Percentiles rank a stretch among this genome's conserved stretches.
Conservation (phyloP, 2,329 filamentous ascomycete species). For the Sclerotinia subarctica region DNA sequence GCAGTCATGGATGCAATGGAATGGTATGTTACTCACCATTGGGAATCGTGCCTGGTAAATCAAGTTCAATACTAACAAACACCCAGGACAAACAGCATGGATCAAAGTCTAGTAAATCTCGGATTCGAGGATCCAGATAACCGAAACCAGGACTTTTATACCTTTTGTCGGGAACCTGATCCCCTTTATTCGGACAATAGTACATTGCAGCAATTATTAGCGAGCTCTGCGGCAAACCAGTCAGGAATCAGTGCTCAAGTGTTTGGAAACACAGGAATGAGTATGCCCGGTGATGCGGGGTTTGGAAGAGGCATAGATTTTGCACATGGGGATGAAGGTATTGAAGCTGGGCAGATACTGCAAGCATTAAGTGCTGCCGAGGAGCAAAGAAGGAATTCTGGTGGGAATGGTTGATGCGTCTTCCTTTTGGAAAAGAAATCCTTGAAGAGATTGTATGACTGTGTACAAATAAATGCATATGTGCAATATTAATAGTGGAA, state of each 20-base stretch:
- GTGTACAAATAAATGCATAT: neutral
- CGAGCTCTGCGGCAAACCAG: slow-evolving; percentile 33
- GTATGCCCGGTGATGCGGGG: slow-evolving; percentile 10
- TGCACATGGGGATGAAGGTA: slow-evolving; percentile 34
- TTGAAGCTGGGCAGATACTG: slow-evolving; percentile 38
- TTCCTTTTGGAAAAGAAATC: neutral
- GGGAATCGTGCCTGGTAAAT: neutral
- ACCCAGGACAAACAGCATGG: slow-evolving; percentile 36
- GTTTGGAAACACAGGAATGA: slow-evolving; percentile 25
- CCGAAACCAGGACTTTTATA: slow-evolving; percentile 38
- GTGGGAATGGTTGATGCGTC: slow-evolving; percentile 10
- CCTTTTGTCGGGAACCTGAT: slow-evolving; percentile 37
- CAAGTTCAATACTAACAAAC: slow-evolving; percentile 23
- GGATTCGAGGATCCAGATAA: slow-evolving; percentile 39
- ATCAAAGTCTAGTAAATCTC: slow-evolving; percentile 39
- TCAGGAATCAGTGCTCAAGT: slow-evolving; percentile 26
- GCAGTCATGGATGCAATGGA: slow-evolving; percentile 54
- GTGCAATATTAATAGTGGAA: neutral
- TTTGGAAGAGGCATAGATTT: slow-evolving; percentile 20
- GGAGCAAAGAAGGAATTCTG: slow-evolving; percentile 23
- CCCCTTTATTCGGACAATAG: slow-evolving; percentile 34
- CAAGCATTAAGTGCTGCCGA: slow-evolving; percentile 36
- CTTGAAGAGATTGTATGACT: neutral
- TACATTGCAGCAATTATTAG: slow-evolving; percentile 37
- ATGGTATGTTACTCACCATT: slow-evolving; percentile 37